Conservation (phyloP, 169 alveolate species). For the Plasmodium ovale region DNA sequence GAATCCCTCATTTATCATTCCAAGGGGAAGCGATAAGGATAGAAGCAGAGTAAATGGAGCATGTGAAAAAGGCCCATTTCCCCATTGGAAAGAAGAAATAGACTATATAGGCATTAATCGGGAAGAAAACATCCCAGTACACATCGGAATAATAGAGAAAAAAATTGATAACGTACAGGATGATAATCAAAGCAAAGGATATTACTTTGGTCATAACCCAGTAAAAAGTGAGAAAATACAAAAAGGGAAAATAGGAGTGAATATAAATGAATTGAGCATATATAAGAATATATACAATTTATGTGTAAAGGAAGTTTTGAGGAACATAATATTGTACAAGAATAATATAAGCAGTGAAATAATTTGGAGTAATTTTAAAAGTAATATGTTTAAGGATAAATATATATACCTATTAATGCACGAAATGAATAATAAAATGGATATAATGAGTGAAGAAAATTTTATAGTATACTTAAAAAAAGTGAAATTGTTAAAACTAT, state of each 20-base stretch:
- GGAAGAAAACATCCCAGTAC: neutral
- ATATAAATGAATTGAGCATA: constrained; percentile 1
- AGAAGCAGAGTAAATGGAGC: neutral
- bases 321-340: constrained; percentile 23
- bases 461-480: constrained; percentile 31
- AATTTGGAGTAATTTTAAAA: constrained; percentile 43
- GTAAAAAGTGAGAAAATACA: neutral
- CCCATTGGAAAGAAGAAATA: neutral
- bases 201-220: neutral
- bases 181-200: neutral
- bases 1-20: too few species aligned
- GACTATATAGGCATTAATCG: too few species aligned
- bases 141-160: neutral
- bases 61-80: neutral
- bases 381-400: constrained; percentile 58
- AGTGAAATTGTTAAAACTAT: constrained; percentile 25
- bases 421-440: constrained; percentile 10
- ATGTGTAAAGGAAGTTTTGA: constrained; percentile 42
- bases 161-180: neutral
- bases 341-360: constrained; percentile 7
- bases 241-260: neutral
- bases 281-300: constrained; percentile 42
- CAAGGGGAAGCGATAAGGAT: too few species aligned
- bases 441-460: constrained; percentile 35
- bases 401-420: constrained; percentile 28